A percentile compares a stretch with the other conserved stretches of the same genome.
phyloP scores from a whole-genome alignment of 208 protist genomes.

The Wallacemonas sp. region DNA sequence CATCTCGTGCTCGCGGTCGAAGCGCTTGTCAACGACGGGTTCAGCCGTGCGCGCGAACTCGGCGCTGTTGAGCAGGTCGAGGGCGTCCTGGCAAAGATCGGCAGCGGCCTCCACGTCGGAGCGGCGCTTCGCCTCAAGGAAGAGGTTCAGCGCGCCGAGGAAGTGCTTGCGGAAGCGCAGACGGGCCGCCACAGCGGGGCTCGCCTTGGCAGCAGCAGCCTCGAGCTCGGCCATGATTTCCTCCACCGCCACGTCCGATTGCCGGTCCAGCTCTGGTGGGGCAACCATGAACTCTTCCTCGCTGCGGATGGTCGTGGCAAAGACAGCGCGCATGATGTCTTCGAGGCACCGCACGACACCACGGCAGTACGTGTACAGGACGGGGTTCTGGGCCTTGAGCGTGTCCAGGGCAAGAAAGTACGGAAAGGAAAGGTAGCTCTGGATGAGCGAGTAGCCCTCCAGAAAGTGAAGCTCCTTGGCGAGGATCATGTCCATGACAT shows the following conservation, averaged over 20 bases:
- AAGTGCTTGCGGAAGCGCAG: constrained; percentile 72
- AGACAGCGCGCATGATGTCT: constrained; percentile 53
- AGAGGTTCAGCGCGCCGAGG: constrained; percentile 42
- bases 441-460: constrained; percentile 61
- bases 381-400: constrained; percentile 58
- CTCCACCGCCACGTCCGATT: constrained; percentile 47
- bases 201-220: constrained; percentile 27
- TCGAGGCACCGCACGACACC: constrained; percentile 61
- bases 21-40: constrained; percentile 36
- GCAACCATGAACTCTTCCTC: constrained; percentile 82
- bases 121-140: constrained; percentile 43
- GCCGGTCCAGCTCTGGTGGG: constrained; percentile 53
- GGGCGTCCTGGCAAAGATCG: constrained; percentile 42
- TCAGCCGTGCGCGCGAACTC: constrained; percentile 42
- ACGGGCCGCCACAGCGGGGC: constrained; percentile 40
- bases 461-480: constrained; percentile 66
- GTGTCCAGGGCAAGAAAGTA: constrained; percentile 69
- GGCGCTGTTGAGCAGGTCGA: constrained; percentile 33
- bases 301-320: constrained; percentile 68
- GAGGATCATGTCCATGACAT: constrained; percentile 79
- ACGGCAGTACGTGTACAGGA: constrained; percentile 72
- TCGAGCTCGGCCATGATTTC: constrained; percentile 68
- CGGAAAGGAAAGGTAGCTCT: constrained; percentile 72
- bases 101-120: constrained; percentile 54
- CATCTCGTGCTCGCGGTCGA: constrained; percentile 58